phyloP scores from a whole-genome alignment of 805 yeast genomes.

The Candida xyloterini region DNA sequence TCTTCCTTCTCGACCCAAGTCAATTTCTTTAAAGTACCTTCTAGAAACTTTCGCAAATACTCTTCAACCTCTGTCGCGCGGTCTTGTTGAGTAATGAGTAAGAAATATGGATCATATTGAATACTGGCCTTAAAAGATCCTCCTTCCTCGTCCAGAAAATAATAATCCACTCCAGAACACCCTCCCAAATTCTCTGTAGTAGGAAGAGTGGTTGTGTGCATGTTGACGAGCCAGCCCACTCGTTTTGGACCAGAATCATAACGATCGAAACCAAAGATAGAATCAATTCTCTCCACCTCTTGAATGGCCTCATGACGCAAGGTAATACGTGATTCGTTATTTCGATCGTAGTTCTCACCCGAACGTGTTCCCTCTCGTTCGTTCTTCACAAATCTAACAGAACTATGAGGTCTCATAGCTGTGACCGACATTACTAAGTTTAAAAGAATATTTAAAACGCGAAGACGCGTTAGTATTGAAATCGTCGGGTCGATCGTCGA shows the following conservation, averaged over 20 bases:
- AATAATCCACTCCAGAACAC: slow-evolving; percentile 86
- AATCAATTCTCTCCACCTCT: slow-evolving; percentile 67
- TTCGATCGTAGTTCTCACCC: slow-evolving; percentile 4
- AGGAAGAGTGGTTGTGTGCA: slow-evolving; percentile 81
- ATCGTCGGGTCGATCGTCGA: slow-evolving; percentile 9
- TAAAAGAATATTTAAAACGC: slow-evolving; percentile 8
- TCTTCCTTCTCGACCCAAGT: slow-evolving; percentile 70
- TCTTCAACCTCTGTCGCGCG: slow-evolving; percentile 82
- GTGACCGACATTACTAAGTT: slow-evolving; percentile 10
- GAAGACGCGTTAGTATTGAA: slow-evolving; percentile 7
- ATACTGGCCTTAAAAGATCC: slow-evolving; percentile 88
- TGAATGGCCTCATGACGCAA: slow-evolving; percentile 51
- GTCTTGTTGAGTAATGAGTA: slow-evolving; percentile 60
- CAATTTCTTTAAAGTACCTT: slow-evolving; percentile 55
- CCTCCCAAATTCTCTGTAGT: slow-evolving; percentile 62
- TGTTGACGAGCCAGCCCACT: slow-evolving; percentile 89
- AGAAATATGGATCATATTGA: slow-evolving; percentile 84
- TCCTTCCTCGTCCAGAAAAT: slow-evolving; percentile 94
- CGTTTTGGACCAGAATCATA: slow-evolving; percentile 66
- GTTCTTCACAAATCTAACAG: slow-evolving; percentile 12
- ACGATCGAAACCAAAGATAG: slow-evolving; percentile 84
- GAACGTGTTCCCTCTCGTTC: slow-evolving; percentile 4
- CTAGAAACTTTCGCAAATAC: slow-evolving; percentile 64
- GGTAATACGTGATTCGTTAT: slow-evolving; percentile 12
- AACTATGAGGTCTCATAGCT: slow-evolving; percentile 6